A percentile compares a stretch with the other conserved stretches of the same genome.
Evolutionary conservation across 2,329 filamentous ascomycete species (phyloP).

Genomic region (Monilinia fructigena): DNA sequence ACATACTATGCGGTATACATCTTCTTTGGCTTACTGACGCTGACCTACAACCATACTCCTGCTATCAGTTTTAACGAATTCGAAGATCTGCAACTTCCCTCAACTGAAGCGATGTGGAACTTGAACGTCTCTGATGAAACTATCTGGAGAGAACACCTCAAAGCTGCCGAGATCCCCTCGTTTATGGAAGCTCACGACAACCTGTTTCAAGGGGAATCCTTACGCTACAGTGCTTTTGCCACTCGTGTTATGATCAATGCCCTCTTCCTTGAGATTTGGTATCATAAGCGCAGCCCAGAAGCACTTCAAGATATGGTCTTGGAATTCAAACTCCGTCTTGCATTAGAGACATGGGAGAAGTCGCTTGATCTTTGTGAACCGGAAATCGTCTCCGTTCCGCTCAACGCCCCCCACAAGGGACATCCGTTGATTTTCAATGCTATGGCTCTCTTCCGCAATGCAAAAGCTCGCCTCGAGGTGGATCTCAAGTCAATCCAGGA

Average conservation of each 20-base stretch:
- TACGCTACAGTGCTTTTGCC: slow-evolving; percentile 93
- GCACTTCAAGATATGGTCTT: slow-evolving; percentile 95
- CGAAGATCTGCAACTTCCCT: slow-evolving; percentile 86
- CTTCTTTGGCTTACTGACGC: slow-evolving; percentile 91
- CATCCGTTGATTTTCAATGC: slow-evolving; percentile 98
- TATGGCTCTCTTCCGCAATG: slow-evolving; percentile 94
- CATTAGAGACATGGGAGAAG: slow-evolving; percentile 98
- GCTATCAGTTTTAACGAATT: slow-evolving; percentile 99
- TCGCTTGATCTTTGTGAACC: slow-evolving; percentile 91
- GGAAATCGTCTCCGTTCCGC: slow-evolving; percentile 80
- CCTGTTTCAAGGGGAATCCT: slow-evolving; percentile 87
- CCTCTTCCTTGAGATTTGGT: slow-evolving; percentile 97
- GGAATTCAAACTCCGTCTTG: slow-evolving; percentile 94
- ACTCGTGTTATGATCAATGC: slow-evolving; percentile 99
- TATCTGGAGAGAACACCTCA: slow-evolving; percentile 78
- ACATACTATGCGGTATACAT: slow-evolving; percentile 99
- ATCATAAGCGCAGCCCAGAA: slow-evolving; percentile 97
- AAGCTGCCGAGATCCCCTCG: slow-evolving; percentile 70
- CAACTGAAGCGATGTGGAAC: slow-evolving; percentile 93
- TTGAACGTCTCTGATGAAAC: slow-evolving; percentile 73
- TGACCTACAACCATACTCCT: slow-evolving; percentile 97
- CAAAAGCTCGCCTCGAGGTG: slow-evolving; percentile 85
- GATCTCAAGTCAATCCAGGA: slow-evolving; percentile 93
- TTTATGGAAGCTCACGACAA: slow-evolving; percentile 94
- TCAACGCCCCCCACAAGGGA: slow-evolving; percentile 92